phyloP scores from a whole-genome alignment of 805 yeast species.

The Suhomyces prunicola region DNA sequence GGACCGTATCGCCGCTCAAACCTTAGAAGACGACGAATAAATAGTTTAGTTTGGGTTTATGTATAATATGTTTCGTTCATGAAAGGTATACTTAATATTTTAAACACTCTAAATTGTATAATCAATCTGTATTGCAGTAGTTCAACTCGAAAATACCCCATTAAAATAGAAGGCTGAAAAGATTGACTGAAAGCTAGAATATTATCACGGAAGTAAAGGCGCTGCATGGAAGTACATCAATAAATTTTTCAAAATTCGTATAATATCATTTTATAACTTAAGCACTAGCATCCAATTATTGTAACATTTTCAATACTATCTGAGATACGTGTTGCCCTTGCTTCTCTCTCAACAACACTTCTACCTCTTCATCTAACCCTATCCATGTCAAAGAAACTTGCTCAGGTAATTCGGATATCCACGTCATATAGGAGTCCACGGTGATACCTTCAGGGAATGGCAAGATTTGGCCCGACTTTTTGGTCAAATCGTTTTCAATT shows the following conservation, averaged over 20 bases:
- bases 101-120: conserved; percentile 1
- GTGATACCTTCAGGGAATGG: conserved; percentile 48
- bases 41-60: conserved; percentile 11
- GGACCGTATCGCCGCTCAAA: conserved; percentile 99
- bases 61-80: conserved; percentile 7
- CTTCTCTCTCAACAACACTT: conserved; percentile 25
- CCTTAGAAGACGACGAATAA: conserved; percentile 82
- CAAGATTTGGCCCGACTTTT: conserved; percentile 15
- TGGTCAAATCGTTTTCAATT: conserved; percentile 25
- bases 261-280: not conserved
- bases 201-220: not conserved
- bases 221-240: not conserved
- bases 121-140: not conserved
- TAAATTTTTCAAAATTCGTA: not conserved
- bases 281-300: not conserved
- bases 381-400: conserved; percentile 52
- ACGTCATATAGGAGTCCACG: conserved; percentile 32
- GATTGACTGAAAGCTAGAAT: not conserved
- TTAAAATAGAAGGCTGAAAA: not conserved
- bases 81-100: conserved; percentile 1
- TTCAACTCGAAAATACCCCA: not conserved
- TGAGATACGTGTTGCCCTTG: conserved; percentile 17
- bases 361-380: conserved; percentile 45
- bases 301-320: not conserved
- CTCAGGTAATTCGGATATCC: conserved; percentile 58